Evolutionary conservation across 2,329 filamentous ascomycete genomes (phyloP).

Genomic region (Aspergillus ochraceoroseus): DNA sequence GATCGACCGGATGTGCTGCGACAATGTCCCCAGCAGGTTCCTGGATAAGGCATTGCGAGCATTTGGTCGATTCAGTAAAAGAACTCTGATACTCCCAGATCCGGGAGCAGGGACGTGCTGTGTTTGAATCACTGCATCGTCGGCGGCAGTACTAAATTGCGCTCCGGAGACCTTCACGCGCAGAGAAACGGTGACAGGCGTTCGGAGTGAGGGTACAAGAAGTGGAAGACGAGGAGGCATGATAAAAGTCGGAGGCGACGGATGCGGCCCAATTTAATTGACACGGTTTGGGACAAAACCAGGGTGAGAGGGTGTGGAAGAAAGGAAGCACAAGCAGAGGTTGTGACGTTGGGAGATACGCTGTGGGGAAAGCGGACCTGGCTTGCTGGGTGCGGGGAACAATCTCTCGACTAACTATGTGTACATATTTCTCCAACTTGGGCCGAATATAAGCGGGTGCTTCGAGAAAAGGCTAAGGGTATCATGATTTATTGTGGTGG

Average conservation of each 20-base stretch:
- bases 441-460: constrained; percentile 20
- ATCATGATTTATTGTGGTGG: constrained; percentile 13
- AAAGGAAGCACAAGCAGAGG: background rate
- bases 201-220: constrained; percentile 23
- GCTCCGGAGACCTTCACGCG: constrained; percentile 34
- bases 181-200: constrained; percentile 20
- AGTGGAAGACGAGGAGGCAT: constrained; percentile 34
- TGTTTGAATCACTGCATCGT: constrained; percentile 55
- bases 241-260: constrained; percentile 15
- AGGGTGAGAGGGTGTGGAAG: too few species aligned
- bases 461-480: constrained; percentile 11
- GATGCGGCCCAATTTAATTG: background rate
- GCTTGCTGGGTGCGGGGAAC: constrained; percentile 11
- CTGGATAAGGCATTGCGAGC: constrained; percentile 88
- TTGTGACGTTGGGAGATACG: constrained; percentile 11
- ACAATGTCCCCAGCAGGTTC: constrained; percentile 67
- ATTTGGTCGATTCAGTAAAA: constrained; percentile 77
- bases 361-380: constrained; percentile 15
- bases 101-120: constrained; percentile 71
- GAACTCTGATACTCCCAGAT: constrained; percentile 77
- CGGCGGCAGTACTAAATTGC: constrained; percentile 33
- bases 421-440: background rate
- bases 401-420: too few species aligned
- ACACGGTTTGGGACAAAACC: too few species aligned
- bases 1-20: constrained; percentile 66